phyloP scores from a whole-genome alignment of 78 protist genomes.

The Dictyostelium citrinum region DNA sequence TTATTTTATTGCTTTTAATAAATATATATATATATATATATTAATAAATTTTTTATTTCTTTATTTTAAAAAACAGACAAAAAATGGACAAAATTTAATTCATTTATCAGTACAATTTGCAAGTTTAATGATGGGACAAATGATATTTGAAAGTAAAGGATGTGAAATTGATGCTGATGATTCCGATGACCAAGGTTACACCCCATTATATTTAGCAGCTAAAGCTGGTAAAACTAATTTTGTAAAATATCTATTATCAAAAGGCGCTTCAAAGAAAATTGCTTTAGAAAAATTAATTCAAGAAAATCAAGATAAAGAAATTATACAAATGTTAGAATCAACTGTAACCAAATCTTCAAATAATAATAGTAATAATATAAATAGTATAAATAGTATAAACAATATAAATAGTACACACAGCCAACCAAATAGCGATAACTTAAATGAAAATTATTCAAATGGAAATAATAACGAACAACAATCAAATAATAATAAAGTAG shows the following conservation, averaged over 20 bases:
- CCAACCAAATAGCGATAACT: neutral
- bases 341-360: neutral
- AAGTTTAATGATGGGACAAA: constrained; percentile 64
- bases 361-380: neutral
- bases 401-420: neutral
- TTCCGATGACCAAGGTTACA: constrained; percentile 18
- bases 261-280: constrained; percentile 56
- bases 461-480: neutral
- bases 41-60: neutral
- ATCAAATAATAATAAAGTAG: neutral
- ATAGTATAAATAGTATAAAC: neutral
- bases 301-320: constrained; percentile 33
- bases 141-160: constrained; percentile 21
- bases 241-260: constrained; percentile 64
- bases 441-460: neutral
- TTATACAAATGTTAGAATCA: constrained; percentile 14
- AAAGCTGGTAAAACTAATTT: constrained; percentile 48
- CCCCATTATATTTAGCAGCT: constrained; percentile 62
- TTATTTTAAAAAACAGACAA: neutral
- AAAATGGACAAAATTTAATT: constrained; percentile 13
- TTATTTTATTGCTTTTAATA: no score
- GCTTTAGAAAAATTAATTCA: constrained; percentile 10
- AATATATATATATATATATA: neutral
- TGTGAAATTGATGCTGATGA: constrained; percentile 8
- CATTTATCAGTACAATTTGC: constrained; percentile 47